These are phyloP conservation scores for Xenosphaeropsis pyriputrescens DNA, from an alignment of 2,329 filamentous ascomycete genomes.

Conservation along the genomic window DNA sequence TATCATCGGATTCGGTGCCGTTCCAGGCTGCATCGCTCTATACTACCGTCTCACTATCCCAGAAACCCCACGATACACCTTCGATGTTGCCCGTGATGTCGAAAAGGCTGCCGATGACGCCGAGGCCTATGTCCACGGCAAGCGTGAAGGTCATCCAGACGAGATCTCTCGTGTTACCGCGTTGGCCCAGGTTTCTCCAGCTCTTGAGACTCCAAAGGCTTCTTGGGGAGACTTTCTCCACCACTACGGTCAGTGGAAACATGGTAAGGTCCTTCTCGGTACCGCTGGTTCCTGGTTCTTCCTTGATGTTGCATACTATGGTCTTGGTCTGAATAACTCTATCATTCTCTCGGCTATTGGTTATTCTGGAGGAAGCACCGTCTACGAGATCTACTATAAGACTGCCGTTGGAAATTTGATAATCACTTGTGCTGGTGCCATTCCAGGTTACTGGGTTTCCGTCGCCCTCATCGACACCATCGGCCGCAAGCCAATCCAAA, in stretches of 20 bases:
- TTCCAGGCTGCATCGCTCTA: conserved; percentile 67
- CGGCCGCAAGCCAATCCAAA: conserved; percentile 62
- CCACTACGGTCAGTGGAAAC: conserved; percentile 58
- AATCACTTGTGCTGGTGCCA: conserved; percentile 60
- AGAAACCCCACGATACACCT: conserved; percentile 79
- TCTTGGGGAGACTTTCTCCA: conserved; percentile 55
- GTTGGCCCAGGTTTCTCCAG: conserved; percentile 33
- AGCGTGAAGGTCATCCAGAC: conserved; percentile 46
- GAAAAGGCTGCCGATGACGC: conserved; percentile 61
- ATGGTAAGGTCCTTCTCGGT: conserved; percentile 59
- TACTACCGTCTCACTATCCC: conserved; percentile 79
- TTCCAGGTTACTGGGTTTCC: conserved; percentile 69
- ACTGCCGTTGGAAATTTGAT: conserved; percentile 66
- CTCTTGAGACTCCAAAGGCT: conserved; percentile 53
- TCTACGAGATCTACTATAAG: conserved; percentile 59
- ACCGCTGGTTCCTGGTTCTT: conserved; percentile 78
- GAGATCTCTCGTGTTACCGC: conserved; percentile 47
- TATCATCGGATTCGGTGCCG: conserved; percentile 67
- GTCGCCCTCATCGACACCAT: conserved; percentile 58
- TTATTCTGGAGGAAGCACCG: conserved; percentile 43
- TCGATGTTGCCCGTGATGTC: conserved; percentile 63
- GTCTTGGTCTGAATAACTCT: conserved; percentile 57
- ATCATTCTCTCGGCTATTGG: conserved; percentile 59
- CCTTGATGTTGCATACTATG: conserved; percentile 49
- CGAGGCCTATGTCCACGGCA: conserved; percentile 58